phyloP scores from a whole-genome alignment of 768 basidiomycete genomes.

The Hericium erinaceus region DNA sequence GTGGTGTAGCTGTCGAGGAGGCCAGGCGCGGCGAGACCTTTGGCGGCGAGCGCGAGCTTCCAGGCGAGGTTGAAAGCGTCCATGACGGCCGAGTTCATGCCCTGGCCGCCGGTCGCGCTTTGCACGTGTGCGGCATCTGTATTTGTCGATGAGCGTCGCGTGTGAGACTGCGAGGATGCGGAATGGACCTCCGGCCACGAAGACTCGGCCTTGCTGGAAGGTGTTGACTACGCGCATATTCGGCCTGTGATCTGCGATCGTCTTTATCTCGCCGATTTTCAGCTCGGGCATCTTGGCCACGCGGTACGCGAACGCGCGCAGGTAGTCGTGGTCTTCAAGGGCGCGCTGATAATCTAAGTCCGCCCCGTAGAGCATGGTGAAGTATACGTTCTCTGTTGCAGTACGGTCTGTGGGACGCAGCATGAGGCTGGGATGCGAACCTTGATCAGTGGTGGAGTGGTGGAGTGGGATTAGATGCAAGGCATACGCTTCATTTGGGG shows the following conservation, averaged over 20 bases:
- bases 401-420: neutral
- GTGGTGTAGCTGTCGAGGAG: slow-evolving; percentile 11
- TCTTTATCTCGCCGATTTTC: neutral
- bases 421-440: neutral
- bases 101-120: slow-evolving; percentile 1
- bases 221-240: slow-evolving; percentile 13
- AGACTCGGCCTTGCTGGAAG: slow-evolving; percentile 9
- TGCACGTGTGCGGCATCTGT: slow-evolving; percentile 4
- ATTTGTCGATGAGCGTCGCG: no score
- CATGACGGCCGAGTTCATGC: neutral
- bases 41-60: slow-evolving; percentile 12
- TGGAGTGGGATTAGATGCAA: neutral
- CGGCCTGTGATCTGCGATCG: slow-evolving; percentile 1
- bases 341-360: neutral
- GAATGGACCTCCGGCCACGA: slow-evolving; percentile 11
- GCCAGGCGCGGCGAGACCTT: neutral
- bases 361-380: neutral
- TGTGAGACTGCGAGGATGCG: slow-evolving; percentile 8
- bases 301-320: neutral
- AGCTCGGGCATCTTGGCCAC: neutral
- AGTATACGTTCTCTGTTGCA: neutral
- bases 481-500: neutral
- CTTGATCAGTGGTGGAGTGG: neutral
- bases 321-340: neutral
- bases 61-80: slow-evolving; percentile 9